A percentile compares a stretch with the other conserved stretches of the same genome.
Conservation (phyloP, 139 green algal species). For the Chlorella sp. region DNA sequence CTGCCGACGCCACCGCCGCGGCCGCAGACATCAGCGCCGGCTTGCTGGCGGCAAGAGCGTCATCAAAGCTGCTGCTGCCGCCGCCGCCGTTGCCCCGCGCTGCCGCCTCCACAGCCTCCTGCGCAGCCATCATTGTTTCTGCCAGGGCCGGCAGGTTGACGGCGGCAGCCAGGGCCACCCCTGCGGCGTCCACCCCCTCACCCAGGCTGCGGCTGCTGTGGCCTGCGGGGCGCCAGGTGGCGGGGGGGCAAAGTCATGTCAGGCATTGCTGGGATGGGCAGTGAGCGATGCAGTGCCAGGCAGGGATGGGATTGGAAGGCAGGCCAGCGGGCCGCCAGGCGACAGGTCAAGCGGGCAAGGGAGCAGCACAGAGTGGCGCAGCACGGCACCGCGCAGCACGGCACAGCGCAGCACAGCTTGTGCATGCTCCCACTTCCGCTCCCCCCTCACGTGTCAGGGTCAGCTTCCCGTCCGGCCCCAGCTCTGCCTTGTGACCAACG, state of each 20-base stretch:
- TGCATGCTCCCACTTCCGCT: not conserved
- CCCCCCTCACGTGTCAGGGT: slow-evolving; percentile 11
- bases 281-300: not conserved
- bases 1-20: not conserved
- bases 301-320: not conserved
- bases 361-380: not conserved
- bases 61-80: not conserved
- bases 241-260: not conserved
- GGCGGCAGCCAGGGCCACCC: not conserved
- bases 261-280: not conserved
- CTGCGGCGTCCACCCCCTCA: slow-evolving; percentile 18
- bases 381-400: no score
- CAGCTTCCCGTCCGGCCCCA: slow-evolving; percentile 29
- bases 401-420: no score
- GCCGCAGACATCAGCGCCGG: slow-evolving; percentile 2
- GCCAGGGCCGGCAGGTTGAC: slow-evolving; percentile 22
- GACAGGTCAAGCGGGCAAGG: not conserved
- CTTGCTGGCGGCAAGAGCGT: not conserved
- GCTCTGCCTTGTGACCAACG: slow-evolving; percentile 57
- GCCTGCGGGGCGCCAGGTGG: not conserved
- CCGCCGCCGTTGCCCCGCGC: not conserved
- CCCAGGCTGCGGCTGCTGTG: slow-evolving; percentile 5
- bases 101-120: not conserved
- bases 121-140: not conserved
- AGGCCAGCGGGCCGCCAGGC: not conserved